Percentiles rank a stretch among this genome's conserved stretches.
These are phyloP conservation scores for Paxillus ammoniavirescens DNA, from an alignment of 768 basidiomycete genomes.

Conservation along the genomic window DNA sequence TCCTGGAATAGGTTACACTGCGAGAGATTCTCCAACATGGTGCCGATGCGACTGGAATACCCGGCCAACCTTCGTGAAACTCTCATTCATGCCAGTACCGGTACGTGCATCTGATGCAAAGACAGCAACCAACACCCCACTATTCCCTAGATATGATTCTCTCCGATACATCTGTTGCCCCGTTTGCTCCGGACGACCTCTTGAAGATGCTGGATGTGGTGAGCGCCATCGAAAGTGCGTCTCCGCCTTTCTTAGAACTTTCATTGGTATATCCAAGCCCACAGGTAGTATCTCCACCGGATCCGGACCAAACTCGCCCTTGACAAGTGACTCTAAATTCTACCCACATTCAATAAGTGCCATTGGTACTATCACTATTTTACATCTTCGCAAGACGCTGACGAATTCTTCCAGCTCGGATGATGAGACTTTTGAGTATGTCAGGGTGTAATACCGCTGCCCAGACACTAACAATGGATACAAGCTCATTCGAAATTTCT, in stretches of 20 bases:
- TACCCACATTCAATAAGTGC: slow-evolving; percentile 2
- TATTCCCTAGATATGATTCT: slow-evolving; percentile 12
- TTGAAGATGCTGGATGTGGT: slow-evolving; percentile 10
- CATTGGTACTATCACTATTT: neutral
- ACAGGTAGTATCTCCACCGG: neutral
- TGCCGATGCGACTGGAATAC: neutral
- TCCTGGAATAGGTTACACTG: slow-evolving; percentile 23
- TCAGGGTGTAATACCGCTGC: neutral
- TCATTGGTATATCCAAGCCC: no score
- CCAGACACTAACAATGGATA: neutral
- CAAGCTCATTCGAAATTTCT: slow-evolving; percentile 29
- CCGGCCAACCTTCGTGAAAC: slow-evolving; percentile 3
- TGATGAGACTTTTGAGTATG: slow-evolving; percentile 8
- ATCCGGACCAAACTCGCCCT: no score
- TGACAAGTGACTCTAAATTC: no score
- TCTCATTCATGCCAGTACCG: slow-evolving; percentile 8
- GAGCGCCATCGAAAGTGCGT: slow-evolving; percentile 1
- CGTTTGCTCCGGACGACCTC: slow-evolving; percentile 9
- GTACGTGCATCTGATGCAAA: neutral
- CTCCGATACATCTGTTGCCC: slow-evolving; percentile 16
- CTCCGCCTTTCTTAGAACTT: neutral
- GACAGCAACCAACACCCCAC: neutral
- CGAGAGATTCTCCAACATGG: slow-evolving; percentile 8
- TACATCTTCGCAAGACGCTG: no score
- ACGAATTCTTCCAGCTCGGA: slow-evolving; percentile 4